phyloP scores from a whole-genome alignment of 129 eudicot species.

The Flaveria bidentis region DNA sequence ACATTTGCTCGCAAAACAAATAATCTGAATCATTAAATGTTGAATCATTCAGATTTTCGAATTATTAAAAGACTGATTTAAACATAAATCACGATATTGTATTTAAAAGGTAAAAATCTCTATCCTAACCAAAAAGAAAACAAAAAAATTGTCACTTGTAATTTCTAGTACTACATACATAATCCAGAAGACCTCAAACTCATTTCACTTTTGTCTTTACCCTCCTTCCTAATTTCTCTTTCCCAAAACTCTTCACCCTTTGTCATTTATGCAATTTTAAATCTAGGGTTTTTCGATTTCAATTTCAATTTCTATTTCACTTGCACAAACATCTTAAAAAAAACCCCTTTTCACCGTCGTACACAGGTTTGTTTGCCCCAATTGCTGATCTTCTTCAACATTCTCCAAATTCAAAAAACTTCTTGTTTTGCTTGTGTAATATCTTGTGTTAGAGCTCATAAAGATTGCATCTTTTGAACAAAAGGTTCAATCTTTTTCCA shows the following conservation, averaged over 20 bases:
- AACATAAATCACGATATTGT: too few species aligned
- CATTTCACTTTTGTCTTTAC: constrained; percentile 57
- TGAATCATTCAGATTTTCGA: too few species aligned
- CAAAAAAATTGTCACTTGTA: constrained; percentile 31
- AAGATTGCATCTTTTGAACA: constrained; percentile 26
- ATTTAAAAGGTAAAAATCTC: too few species aligned
- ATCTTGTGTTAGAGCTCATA: constrained; percentile 15
- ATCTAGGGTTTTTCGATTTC: constrained; percentile 59
- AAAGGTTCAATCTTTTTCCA: constrained; percentile 24
- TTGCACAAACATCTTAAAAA: constrained; percentile 1
- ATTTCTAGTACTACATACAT: constrained; percentile 7
- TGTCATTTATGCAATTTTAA: constrained; percentile 36
- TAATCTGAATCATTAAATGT: too few species aligned
- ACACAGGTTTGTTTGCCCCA: constrained; percentile 37
- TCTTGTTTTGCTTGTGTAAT: constrained; percentile 11
- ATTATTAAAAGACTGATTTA: too few species aligned
- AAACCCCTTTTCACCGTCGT: constrained; percentile 13
- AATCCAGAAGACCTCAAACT: constrained; percentile 59
- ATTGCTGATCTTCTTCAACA: constrained; percentile 35
- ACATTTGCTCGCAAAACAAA: too few species aligned
- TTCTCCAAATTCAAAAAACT: constrained; percentile 11
- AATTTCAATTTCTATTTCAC: constrained; percentile 16
- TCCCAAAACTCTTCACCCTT: constrained; percentile 39
- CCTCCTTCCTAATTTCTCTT: constrained; percentile 48
- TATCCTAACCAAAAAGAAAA: too few species aligned